phyloP scores from a whole-genome alignment of 2,329 filamentous ascomycete genomes.

The Sporothrix protearum region DNA sequence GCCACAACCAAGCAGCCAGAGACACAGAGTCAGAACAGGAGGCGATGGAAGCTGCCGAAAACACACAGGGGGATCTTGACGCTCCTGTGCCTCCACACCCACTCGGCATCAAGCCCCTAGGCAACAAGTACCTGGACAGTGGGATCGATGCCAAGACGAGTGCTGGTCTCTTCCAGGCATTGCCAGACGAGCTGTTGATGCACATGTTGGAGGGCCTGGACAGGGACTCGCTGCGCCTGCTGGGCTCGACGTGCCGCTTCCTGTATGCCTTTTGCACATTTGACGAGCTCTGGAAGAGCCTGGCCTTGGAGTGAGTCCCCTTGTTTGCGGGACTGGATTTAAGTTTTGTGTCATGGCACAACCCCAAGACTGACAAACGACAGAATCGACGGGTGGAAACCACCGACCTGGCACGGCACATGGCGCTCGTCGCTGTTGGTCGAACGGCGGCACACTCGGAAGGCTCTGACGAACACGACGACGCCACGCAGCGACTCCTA shows the following conservation, averaged over 20 bases:
- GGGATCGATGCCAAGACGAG: slow-evolving; percentile 62
- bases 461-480: background rate
- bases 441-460: background rate
- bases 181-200: slow-evolving; percentile 80
- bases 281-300: slow-evolving; percentile 84
- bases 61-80: background rate
- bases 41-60: background rate
- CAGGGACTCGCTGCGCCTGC: slow-evolving; percentile 53
- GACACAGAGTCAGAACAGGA: background rate
- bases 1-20: background rate
- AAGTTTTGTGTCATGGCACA: too few relatives aligned
- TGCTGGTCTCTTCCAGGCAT: slow-evolving; percentile 60
- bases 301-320: slow-evolving; percentile 75
- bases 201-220: slow-evolving; percentile 74
- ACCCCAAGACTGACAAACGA: background rate
- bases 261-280: slow-evolving; percentile 78
- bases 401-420: slow-evolving; percentile 70
- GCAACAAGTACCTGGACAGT: slow-evolving; percentile 71
- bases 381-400: slow-evolving; percentile 28
- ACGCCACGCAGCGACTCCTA: background rate
- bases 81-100: slow-evolving; percentile 71
- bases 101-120: slow-evolving; percentile 77
- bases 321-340: too few relatives aligned
- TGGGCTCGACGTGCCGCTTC: slow-evolving; percentile 79
- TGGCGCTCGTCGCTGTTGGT: slow-evolving; percentile 77